Conservation (phyloP, 768 basidiomycete genomes). For the Mycena albidolilacea region DNA sequence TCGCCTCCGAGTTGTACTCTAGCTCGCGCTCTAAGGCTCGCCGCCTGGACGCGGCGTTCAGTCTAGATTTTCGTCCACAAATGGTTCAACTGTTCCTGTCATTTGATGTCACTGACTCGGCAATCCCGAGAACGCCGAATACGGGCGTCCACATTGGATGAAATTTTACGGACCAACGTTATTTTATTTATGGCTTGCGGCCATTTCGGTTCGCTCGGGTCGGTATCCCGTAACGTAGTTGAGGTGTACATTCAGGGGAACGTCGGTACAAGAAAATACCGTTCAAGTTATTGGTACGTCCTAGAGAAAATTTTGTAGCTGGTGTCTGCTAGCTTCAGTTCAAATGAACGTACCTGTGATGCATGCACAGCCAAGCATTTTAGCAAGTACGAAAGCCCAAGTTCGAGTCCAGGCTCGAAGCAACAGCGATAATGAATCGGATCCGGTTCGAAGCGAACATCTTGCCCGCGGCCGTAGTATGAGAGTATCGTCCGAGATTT, state of each 20-base stretch:
- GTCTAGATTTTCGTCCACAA: background rate
- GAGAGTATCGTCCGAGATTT: background rate
- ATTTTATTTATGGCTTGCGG: background rate
- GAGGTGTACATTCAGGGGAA: background rate
- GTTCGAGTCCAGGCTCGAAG: background rate
- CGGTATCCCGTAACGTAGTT: background rate
- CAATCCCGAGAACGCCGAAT: slow-evolving; percentile 7
- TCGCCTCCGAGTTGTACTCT: too few relatives aligned
- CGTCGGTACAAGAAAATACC: background rate
- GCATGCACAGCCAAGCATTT: background rate
- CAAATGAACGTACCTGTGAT: background rate
- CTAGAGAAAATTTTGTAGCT: background rate
- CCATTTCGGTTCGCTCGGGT: slow-evolving; percentile 6
- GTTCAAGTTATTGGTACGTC: background rate
- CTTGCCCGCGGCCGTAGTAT: background rate
- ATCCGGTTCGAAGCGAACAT: background rate
- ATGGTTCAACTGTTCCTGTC: too few relatives aligned
- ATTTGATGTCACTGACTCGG: background rate
- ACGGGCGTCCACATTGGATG: too few relatives aligned
- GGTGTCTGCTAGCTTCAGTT: background rate
- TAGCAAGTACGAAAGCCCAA: background rate
- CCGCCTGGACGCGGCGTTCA: background rate
- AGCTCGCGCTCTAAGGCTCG: background rate
- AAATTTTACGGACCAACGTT: background rate
- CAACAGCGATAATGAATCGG: background rate